phyloP scores from a whole-genome alignment of 805 yeast species.

The Cyberlindnera euphorbiiphila region DNA sequence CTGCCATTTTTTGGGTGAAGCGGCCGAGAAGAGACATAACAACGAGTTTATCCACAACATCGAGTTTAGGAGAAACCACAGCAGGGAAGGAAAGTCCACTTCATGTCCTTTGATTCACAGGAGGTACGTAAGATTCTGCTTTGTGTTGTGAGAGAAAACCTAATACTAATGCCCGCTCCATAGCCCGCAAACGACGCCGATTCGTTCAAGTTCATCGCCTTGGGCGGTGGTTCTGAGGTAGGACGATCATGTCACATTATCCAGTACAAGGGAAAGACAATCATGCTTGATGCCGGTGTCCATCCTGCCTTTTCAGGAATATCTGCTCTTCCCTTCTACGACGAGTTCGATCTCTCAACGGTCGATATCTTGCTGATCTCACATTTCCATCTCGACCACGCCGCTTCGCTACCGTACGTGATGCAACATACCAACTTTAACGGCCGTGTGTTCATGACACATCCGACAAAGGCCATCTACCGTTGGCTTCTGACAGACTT shows the following conservation, averaged over 20 bases:
- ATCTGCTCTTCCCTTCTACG: conserved; percentile 91
- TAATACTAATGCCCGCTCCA: no score
- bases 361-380: conserved; percentile 85
- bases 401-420: conserved; percentile 95
- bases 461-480: conserved; percentile 97
- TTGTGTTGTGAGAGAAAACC: no score
- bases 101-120: conserved; percentile 6
- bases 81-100: no score
- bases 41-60: no score
- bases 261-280: conserved; percentile 88
- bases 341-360: conserved; percentile 84
- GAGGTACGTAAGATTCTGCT: no score
- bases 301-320: conserved; percentile 94
- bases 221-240: conserved; percentile 98
- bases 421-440: conserved; percentile 94
- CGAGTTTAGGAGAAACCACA: no score
- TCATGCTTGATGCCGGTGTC: conserved; percentile 97
- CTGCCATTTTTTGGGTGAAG: no score
- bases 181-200: conserved; percentile 22
- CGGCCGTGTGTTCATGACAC: conserved; percentile 98
- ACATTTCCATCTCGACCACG: conserved; percentile 97
- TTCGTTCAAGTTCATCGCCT: conserved; percentile 67
- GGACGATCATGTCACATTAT: conserved; percentile 94
- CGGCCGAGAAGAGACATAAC: no score
- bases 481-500: conserved; percentile 94